Evolutionary conservation across 495 filamentous ascomycete species (phyloP), one percentile per base, ranked within the genome.

Genomic region (Aspergillus taichungensis): DNA sequence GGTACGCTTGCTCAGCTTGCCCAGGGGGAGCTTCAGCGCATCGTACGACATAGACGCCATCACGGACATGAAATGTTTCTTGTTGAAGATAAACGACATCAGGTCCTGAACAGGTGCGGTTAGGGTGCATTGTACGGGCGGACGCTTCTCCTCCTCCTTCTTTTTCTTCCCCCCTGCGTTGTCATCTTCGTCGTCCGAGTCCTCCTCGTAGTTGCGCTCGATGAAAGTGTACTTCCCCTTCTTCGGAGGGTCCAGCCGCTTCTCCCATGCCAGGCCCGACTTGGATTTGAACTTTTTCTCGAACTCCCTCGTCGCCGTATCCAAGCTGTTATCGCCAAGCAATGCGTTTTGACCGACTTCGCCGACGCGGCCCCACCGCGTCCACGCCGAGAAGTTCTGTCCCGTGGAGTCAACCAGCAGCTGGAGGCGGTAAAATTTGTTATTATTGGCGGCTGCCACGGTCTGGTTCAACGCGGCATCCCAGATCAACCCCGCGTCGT

Each of bases 61-160:
- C 3, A 78, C 71, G 3, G 69, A 67, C n/a, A 72, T 58, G 60
- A 88, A 83, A 52, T 80, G 76, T 33, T 81, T 54, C 43, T 76
- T 67, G 53, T 92, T 90, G 73, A 95, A 95, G 47, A 95, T 91
- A 45, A 94, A 75, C 30, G 76, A 55, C 72, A 94, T 82, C 10
- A 95, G 66, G 6, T 73, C 59, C 49, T 88, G 83, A 5, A 85
- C 59, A 0, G 76, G 70, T 9, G 65, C 64, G 0, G 73, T 50
- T 6, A 94, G 63, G n/a, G 68, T 72, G 44, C 76, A 83, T 47
- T 79, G 63, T 0, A 58, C 46, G 9, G 64, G 57, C 1, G 57
- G 18, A 24, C 18, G 45, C 27, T 47, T 54, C 3, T 42, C 32
- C 13, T 64, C 43, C 35, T 62, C 55, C 7, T 61, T 59, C 4